These are phyloP conservation scores for Amanita thiersii DNA, from an alignment of 768 basidiomycete genomes.

Conservation along the genomic window DNA sequence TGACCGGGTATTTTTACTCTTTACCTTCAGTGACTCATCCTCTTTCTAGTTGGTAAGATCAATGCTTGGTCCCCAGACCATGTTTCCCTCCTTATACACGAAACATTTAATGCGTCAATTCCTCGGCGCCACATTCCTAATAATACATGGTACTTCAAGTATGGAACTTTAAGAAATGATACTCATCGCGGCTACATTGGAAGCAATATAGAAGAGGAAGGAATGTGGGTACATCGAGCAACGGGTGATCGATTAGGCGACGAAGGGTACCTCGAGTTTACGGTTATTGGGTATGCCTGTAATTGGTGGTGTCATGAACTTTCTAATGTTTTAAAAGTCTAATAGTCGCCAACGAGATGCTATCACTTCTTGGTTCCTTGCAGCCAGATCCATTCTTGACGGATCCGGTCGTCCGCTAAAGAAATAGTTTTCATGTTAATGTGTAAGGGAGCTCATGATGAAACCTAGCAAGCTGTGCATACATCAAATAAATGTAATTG, in stretches of 20 bases:
- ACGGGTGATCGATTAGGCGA: slow-evolving; percentile 70
- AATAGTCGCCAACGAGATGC: slow-evolving; percentile 89
- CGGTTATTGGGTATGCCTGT: slow-evolving; percentile 72
- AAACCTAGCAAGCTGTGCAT: slow-evolving; percentile 14
- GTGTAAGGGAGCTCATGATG: slow-evolving; percentile 1
- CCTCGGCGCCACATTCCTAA: slow-evolving; percentile 84
- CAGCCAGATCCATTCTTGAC: slow-evolving; percentile 70
- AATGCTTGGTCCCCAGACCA: slow-evolving; percentile 90
- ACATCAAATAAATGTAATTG: slow-evolving; percentile 1
- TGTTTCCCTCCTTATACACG: slow-evolving; percentile 80
- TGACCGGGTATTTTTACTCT: slow-evolving; percentile 24
- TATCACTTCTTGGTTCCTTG: slow-evolving; percentile 81
- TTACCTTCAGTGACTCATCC: slow-evolving; percentile 3
- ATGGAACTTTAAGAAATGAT: slow-evolving; percentile 75
- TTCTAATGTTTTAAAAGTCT: slow-evolving; percentile 37
- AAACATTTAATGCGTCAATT: slow-evolving; percentile 93
- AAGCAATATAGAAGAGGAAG: slow-evolving; percentile 37
- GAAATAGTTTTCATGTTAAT: slow-evolving; percentile 15
- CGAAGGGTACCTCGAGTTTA: slow-evolving; percentile 68
- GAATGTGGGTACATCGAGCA: slow-evolving; percentile 71
- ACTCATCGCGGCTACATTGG: slow-evolving; percentile 47
- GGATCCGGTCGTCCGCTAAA: slow-evolving; percentile 31
- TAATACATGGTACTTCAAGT: slow-evolving; percentile 79
- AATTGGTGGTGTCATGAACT: background rate
- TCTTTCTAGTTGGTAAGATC: slow-evolving; percentile 64